These are phyloP conservation scores for Gyrodon lividus DNA, from an alignment of 768 basidiomycete species.

Conservation along the genomic window DNA sequence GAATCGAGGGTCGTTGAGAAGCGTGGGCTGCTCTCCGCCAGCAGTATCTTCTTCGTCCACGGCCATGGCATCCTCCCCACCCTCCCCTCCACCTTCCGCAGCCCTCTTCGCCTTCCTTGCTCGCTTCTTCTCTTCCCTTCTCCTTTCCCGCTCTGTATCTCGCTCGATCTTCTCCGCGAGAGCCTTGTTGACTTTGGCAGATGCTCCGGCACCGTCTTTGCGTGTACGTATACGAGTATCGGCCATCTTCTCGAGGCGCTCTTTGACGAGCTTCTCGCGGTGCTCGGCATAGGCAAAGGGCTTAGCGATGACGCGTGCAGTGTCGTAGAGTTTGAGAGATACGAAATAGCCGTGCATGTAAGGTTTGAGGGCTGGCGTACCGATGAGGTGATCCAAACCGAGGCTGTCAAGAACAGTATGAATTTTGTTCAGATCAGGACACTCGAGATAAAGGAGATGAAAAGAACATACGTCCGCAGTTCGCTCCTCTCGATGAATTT, in stretches of 20 bases:
- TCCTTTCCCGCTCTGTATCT: slow-evolving; percentile 57
- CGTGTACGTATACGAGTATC: slow-evolving; percentile 85
- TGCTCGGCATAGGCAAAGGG: slow-evolving; percentile 95
- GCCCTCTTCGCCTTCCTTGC: slow-evolving; percentile 42
- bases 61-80: slow-evolving; percentile 32
- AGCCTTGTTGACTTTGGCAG: slow-evolving; percentile 60
- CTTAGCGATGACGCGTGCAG: slow-evolving; percentile 93
- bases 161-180: slow-evolving; percentile 77
- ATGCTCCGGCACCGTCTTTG: slow-evolving; percentile 48
- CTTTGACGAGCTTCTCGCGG: slow-evolving; percentile 81
- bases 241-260: slow-evolving; percentile 91
- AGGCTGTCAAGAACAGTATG: slow-evolving; percentile 56
- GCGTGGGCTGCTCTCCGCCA: slow-evolving; percentile 34
- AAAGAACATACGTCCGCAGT: slow-evolving; percentile 67
- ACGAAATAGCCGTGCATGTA: slow-evolving; percentile 99
- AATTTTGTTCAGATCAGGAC: background rate
- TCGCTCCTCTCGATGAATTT: slow-evolving; percentile 93
- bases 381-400: slow-evolving; percentile 92
- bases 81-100: slow-evolving; percentile 34
- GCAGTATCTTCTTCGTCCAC: slow-evolving; percentile 25
- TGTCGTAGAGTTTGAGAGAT: slow-evolving; percentile 92
- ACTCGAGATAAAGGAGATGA: background rate
- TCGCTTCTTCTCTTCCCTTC: slow-evolving; percentile 55
- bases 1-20: slow-evolving; percentile 89
- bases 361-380: slow-evolving; percentile 93